These are phyloP conservation scores for Grosmannia penicillata DNA, from an alignment of 2,329 filamentous ascomycete species.

Conservation along the genomic window DNA sequence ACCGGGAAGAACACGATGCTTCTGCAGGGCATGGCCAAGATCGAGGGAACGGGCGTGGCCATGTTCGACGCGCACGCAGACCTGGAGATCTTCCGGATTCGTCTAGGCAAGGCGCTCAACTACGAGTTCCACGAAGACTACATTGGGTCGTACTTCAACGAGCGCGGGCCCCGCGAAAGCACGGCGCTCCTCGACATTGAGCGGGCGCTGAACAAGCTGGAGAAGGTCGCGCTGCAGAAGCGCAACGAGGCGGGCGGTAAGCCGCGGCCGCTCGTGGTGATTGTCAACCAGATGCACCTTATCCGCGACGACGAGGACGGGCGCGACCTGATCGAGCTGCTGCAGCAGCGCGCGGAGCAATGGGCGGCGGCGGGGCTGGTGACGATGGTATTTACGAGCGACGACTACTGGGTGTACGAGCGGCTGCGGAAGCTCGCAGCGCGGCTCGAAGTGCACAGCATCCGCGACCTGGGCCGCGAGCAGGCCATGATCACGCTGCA, in stretches of 20 bases:
- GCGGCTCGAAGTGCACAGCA: conserved; percentile 82
- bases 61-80: conserved; percentile 97
- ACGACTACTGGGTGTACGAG: conserved; percentile 98
- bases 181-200: conserved; percentile 91
- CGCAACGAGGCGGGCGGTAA: conserved; percentile 38
- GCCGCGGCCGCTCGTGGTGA: conserved; percentile 58
- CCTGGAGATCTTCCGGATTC: conserved; percentile 83
- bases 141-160: conserved; percentile 90
- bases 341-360: conserved; percentile 90
- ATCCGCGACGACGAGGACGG: conserved; percentile 85
- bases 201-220: conserved; percentile 90
- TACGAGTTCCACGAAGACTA: conserved; percentile 98
- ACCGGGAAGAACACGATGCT: conserved; percentile 96
- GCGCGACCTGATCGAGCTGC: conserved; percentile 80
- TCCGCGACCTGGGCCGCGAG: conserved; percentile 66
- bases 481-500: conserved; percentile 64
- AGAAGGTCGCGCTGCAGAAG: conserved; percentile 76
- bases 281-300: conserved; percentile 88
- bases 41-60: conserved; percentile 73
- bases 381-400: conserved; percentile 86
- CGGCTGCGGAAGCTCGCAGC: conserved; percentile 83
- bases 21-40: conserved; percentile 84
- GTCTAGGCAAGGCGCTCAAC: conserved; percentile 84
- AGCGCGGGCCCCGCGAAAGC: conserved; percentile 80
- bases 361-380: conserved; percentile 89